Percentiles rank a stretch among this genome's conserved stretches.
Conservation (phyloP, 345 rosid species). For the Tarenaya hassleriana region DNA sequence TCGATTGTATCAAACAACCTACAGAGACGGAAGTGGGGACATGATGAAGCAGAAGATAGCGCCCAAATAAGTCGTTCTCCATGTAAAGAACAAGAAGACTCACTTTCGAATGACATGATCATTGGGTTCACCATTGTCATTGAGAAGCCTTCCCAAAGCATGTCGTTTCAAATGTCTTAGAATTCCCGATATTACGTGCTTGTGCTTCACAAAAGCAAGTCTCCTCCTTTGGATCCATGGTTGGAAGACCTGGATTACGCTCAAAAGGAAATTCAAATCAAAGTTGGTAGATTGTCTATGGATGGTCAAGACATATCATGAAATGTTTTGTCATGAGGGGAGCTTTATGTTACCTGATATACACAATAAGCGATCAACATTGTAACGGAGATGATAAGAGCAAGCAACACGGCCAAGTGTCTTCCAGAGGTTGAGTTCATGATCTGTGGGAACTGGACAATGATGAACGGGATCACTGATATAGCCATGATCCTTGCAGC, state of each 20-base stretch:
- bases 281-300: no score
- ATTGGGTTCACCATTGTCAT: conserved; percentile 58
- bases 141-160: conserved; percentile 60
- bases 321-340: not conserved
- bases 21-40: conserved; percentile 13
- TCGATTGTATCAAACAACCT: conserved; percentile 75
- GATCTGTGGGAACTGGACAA: conserved; percentile 77
- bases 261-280: conserved; percentile 5
- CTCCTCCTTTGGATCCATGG: conserved; percentile 85
- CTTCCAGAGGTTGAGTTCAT: conserved; percentile 66
- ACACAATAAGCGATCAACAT: conserved; percentile 77
- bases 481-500: conserved; percentile 81
- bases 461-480: conserved; percentile 73
- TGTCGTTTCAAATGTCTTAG: conserved; percentile 53
- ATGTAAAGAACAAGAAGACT: conserved; percentile 20
- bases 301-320: no score
- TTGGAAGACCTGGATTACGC: conserved; percentile 47
- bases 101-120: conserved; percentile 40
- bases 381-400: conserved; percentile 42
- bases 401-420: conserved; percentile 59
- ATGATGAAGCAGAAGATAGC: not conserved
- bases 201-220: conserved; percentile 67
- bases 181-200: conserved; percentile 67
- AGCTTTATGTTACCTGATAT: conserved; percentile 58
- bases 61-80: not conserved